Evolutionary conservation across 2,329 filamentous ascomycete genomes (phyloP).

Genomic region (Ophiocordyceps camponoti-saundersi): DNA sequence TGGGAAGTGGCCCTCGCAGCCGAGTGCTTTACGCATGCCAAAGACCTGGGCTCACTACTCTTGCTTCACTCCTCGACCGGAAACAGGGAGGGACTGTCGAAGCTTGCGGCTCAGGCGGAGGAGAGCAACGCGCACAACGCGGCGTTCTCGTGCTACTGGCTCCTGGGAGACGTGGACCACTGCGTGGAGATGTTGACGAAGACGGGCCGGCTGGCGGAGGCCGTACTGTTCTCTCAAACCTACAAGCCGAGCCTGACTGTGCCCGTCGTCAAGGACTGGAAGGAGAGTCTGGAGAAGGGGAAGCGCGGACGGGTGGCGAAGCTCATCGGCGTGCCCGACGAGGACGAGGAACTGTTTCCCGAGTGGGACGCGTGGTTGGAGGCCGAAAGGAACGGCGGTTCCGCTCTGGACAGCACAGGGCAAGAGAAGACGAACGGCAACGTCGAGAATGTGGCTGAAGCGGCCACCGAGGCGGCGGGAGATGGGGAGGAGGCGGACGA

Average conservation of each 20-base stretch:
- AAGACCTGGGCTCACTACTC: conserved; percentile 76
- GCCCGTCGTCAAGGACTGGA: conserved; percentile 61
- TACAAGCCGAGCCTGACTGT: conserved; percentile 72
- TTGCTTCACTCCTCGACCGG: conserved; percentile 78
- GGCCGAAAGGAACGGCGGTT: conserved; percentile 34
- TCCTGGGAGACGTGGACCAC: conserved; percentile 63
- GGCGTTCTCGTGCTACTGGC: conserved; percentile 81
- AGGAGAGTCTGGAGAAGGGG: conserved; percentile 61
- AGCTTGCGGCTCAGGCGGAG: conserved; percentile 58
- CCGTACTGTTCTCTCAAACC: conserved; percentile 83
- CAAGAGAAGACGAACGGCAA: not conserved
- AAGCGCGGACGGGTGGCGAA: conserved; percentile 77
- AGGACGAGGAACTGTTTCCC: conserved; percentile 79
- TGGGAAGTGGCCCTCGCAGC: conserved; percentile 84
- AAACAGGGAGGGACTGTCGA: conserved; percentile 55
- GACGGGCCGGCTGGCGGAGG: conserved; percentile 69
- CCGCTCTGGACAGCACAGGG: not conserved
- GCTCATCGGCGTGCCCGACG: conserved; percentile 64
- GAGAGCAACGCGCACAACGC: conserved; percentile 75
- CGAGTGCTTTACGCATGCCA: conserved; percentile 83
- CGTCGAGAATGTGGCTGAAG: conserved; percentile 8
- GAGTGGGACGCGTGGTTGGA: conserved; percentile 87
- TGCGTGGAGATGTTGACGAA: conserved; percentile 66
- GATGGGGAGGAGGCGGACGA: conserved; percentile 6
- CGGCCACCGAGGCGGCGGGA: conserved; percentile 9